A percentile compares a stretch with the other conserved stretches of the same genome.
These are phyloP conservation scores for Aspergillus fumigatus DNA, from an alignment of 2,329 filamentous ascomycete genomes.

Conservation along the genomic window DNA sequence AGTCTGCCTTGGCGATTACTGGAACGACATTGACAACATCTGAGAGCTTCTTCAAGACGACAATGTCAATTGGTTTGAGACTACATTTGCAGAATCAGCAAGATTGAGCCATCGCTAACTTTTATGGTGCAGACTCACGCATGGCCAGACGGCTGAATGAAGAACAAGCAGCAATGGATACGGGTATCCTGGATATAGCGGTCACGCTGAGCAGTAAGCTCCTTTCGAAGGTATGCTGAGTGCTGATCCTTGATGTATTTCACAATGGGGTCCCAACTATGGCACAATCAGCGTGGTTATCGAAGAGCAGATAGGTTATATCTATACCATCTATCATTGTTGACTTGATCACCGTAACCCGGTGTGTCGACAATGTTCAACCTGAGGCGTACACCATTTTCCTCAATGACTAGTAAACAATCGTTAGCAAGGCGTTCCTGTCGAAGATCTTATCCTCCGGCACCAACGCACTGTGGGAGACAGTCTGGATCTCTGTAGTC, in stretches of 20 bases:
- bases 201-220: slow-evolving; percentile 97
- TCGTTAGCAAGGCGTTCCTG: slow-evolving; percentile 14
- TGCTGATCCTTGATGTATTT: slow-evolving; percentile 99
- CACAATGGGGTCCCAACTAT: slow-evolving; percentile 94
- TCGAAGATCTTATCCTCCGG: neutral
- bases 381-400: slow-evolving; percentile 95
- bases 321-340: slow-evolving; percentile 87
- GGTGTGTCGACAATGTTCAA: slow-evolving; percentile 99
- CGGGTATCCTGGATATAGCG: slow-evolving; percentile 98
- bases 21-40: slow-evolving; percentile 99
- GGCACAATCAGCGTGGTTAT: slow-evolving; percentile 16
- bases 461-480: slow-evolving; percentile 68
- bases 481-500: slow-evolving; percentile 96
- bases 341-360: slow-evolving; percentile 96
- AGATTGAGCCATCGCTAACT: slow-evolving; percentile 8
- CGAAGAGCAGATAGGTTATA: slow-evolving; percentile 1
- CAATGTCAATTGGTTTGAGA: slow-evolving; percentile 98
- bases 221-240: slow-evolving; percentile 97
- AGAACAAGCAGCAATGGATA: slow-evolving; percentile 99
- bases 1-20: slow-evolving; percentile 97
- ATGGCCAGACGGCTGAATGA: slow-evolving; percentile 98
- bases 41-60: slow-evolving; percentile 98
- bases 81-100: slow-evolving; percentile 20
- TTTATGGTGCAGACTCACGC: slow-evolving; percentile 47
- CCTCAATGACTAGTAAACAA: slow-evolving; percentile 69